Evolutionary conservation across 2,329 filamentous ascomycete species (phyloP), one percentile per base, ranked within the genome.

Genomic region (Trichoderma hamatum): DNA sequence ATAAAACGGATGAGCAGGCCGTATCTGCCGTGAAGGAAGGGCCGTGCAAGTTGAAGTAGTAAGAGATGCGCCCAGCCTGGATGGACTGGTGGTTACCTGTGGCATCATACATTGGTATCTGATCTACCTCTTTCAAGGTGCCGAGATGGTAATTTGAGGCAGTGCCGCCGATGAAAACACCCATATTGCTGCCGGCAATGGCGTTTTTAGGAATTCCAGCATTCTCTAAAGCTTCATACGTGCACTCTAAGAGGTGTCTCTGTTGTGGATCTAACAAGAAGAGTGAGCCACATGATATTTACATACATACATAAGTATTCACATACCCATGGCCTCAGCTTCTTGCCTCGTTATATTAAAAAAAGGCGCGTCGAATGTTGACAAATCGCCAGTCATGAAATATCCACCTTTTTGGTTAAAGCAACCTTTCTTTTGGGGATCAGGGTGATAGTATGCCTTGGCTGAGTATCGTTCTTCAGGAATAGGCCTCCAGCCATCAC

Each of bases 21-120:
- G 84, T 86, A 69, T 86, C 83, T 3, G 83, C 77, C 0, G 84
- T 84, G 68, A 86, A 82, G 64, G 83, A 85, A 0, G 85, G 84
- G 0, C 86, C 86, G 46, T 81, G 78, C 43, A 88, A 78, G 71
- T 88, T 83, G 70, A 86, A 87, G 76, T 83, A 85, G 71, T 87
- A 84, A 1, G 84, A 86, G 24, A 88, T 78, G 56, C 85, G 79
- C 70, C 87, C 87, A 0, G 85, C 84, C 69, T 86, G 80, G 75
- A 88, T 85, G 11, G 84, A 82, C 72, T 83, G 81, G 52, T 83
- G 83, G 70, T 77, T 77, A 78, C 84, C 83, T 32, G 84, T 85
- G 28, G 83, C 83, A 71, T 85, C 83, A 69, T 85, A 84, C 81
- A 85, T 84, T 39, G 84, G 83, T 56, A 84, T 80, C 3, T 81